Conservation (phyloP, 768 basidiomycete genomes). For the Mycena galopus region DNA sequence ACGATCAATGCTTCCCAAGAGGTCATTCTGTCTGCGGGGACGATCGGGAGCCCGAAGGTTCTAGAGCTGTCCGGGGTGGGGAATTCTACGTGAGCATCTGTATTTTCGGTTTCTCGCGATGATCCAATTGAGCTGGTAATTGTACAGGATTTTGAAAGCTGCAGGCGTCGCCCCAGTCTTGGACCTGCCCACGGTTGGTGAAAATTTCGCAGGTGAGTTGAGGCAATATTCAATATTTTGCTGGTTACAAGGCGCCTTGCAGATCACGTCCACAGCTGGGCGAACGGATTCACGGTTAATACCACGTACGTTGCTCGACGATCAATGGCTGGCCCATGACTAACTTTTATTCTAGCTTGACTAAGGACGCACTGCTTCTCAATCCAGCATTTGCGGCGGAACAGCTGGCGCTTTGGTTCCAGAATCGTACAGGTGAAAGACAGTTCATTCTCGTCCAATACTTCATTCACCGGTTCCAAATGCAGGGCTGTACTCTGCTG, state of each 20-base stretch:
- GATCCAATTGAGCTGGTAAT: not conserved
- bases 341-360: constrained; percentile 36
- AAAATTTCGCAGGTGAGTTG: constrained; percentile 49
- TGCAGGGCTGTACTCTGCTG: constrained; percentile 45
- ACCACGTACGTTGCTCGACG: constrained; percentile 39
- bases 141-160: constrained; percentile 52
- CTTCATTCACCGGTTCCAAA: not conserved
- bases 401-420: constrained; percentile 45
- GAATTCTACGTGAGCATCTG: constrained; percentile 44
- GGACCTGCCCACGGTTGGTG: constrained; percentile 65
- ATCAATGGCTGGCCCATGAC: not conserved
- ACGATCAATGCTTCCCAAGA: constrained; percentile 64
- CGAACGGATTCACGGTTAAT: constrained; percentile 49
- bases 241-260: not conserved
- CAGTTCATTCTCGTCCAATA: too few relatives aligned
- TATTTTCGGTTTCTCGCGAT: too few relatives aligned
- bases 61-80: constrained; percentile 50
- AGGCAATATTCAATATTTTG: not conserved
- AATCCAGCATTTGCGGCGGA: constrained; percentile 41
- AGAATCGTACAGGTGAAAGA: constrained; percentile 46
- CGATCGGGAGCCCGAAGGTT: constrained; percentile 57
- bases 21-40: constrained; percentile 61
- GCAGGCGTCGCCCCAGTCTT: constrained; percentile 58
- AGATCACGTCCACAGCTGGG: constrained; percentile 53
- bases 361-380: constrained; percentile 42